phyloP scores from a whole-genome alignment of 208 protist genomes.

The Leishmania turanica region DNA sequence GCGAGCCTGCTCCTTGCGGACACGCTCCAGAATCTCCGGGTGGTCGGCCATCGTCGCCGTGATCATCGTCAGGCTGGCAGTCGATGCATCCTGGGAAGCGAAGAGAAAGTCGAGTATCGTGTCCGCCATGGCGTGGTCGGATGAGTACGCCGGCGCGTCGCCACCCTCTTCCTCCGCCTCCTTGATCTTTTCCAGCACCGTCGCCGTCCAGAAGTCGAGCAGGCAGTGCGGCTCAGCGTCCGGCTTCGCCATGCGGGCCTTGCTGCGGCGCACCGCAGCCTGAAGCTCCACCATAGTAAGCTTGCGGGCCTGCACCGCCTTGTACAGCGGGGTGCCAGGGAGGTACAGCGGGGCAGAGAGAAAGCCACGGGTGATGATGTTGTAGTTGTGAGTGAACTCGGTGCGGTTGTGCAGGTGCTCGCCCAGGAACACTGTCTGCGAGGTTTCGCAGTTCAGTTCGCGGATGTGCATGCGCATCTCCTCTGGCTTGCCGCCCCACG shows the following conservation, averaged over 20 bases:
- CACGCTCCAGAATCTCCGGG: conserved; percentile 85
- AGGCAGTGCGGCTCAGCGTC: conserved; percentile 88
- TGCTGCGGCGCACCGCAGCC: conserved; percentile 78
- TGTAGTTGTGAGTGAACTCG: conserved; percentile 93
- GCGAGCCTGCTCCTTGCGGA: conserved; percentile 87
- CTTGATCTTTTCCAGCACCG: conserved; percentile 63
- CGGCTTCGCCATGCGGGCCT: conserved; percentile 69
- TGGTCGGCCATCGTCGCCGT: conserved; percentile 88
- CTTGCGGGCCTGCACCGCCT: conserved; percentile 88
- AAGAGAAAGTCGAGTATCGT: conserved; percentile 95
- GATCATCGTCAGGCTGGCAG: conserved; percentile 87
- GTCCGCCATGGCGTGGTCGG: conserved; percentile 89
- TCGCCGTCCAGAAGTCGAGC: conserved; percentile 92
- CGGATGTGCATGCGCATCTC: conserved; percentile 88
- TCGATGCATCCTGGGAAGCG: conserved; percentile 90
- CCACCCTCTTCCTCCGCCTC: conserved; percentile 75
- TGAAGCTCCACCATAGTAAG: conserved; percentile 83
- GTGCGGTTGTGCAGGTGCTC: conserved; percentile 85
- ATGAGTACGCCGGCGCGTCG: conserved; percentile 67
- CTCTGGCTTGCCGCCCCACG: conserved; percentile 52
- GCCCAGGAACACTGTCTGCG: conserved; percentile 92
- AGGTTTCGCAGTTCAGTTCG: conserved; percentile 93
- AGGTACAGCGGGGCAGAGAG: conserved; percentile 91
- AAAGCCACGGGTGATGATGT: conserved; percentile 94
- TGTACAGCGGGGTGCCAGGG: conserved; percentile 92